Percentiles rank a stretch among this genome's conserved stretches.
phyloP scores from a whole-genome alignment of 2,329 filamentous ascomycete species.

The Cryphonectria parasitica region DNA sequence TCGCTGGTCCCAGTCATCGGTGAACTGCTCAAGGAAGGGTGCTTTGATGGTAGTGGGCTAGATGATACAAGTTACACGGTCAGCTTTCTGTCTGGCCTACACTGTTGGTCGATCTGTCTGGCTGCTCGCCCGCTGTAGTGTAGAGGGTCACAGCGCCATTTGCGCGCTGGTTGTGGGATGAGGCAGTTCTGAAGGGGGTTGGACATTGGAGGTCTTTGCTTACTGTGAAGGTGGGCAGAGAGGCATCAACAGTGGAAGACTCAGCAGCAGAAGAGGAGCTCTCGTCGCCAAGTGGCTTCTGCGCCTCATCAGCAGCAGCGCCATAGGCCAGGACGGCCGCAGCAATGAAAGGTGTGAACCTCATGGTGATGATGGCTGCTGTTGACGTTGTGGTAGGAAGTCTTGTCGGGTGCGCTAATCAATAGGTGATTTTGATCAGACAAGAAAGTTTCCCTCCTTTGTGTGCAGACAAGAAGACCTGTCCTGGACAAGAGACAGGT shows the following conservation, averaged over 20 bases:
- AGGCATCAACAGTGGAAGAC: constrained; percentile 57
- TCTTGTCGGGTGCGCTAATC: constrained; percentile 18
- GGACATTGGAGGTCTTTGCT: constrained; percentile 51
- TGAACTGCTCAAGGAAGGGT: constrained; percentile 98
- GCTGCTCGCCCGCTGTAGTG: neutral
- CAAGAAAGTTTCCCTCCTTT: constrained; percentile 19
- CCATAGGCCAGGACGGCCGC: constrained; percentile 73
- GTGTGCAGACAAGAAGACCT: constrained; percentile 14
- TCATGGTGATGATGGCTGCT: constrained; percentile 69
- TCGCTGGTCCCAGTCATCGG: constrained; percentile 88
- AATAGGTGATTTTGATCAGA: constrained; percentile 21
- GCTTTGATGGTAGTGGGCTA: constrained; percentile 89
- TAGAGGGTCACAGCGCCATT: neutral
- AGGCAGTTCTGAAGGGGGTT: neutral
- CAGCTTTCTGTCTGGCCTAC: constrained; percentile 2
- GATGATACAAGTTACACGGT: constrained; percentile 8
- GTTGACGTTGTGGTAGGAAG: constrained; percentile 6
- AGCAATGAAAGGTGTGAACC: constrained; percentile 78
- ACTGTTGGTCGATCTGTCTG: neutral
- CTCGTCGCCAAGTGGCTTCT: constrained; percentile 57
- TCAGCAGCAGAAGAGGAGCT: constrained; percentile 48
- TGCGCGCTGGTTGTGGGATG: neutral
- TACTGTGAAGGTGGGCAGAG: constrained; percentile 87
- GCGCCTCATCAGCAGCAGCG: constrained; percentile 69
- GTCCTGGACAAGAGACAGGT: constrained; percentile 33